These are phyloP conservation scores for Alternaria sp. DNA, from an alignment of 2,329 filamentous ascomycete genomes.

Conservation along the genomic window DNA sequence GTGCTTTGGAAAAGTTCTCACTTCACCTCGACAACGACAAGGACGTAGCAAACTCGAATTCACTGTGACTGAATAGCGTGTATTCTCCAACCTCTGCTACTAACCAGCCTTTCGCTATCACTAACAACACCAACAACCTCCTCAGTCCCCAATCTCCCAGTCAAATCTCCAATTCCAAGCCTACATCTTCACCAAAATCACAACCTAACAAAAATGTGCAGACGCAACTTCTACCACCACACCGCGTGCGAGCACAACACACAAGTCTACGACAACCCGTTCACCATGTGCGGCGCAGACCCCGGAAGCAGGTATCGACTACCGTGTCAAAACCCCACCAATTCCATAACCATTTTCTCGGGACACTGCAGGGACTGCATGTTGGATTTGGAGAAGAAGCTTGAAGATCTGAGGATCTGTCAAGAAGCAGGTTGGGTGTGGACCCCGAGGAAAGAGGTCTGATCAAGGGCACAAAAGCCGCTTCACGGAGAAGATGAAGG, in stretches of 20 bases:
- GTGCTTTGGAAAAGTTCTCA: not conserved
- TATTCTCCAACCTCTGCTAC: not conserved
- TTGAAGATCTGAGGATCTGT: not conserved
- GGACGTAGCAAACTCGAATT: not conserved
- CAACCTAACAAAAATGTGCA: not conserved
- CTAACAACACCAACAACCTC: not conserved
- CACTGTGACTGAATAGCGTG: not conserved
- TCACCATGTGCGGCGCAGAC: not conserved
- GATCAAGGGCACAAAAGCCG: not conserved
- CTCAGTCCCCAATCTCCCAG: not conserved
- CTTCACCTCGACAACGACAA: not conserved
- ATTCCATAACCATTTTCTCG: not conserved
- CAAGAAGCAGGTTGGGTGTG: not conserved
- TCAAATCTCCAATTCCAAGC: not conserved
- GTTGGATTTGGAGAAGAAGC: not conserved
- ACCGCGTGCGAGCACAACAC: not conserved
- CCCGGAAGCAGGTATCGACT: not conserved
- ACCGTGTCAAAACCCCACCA: not conserved
- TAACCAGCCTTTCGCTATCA: not conserved
- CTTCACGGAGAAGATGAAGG: not conserved
- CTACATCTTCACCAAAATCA: not conserved
- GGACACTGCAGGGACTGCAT: not conserved
- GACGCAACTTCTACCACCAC: not conserved
- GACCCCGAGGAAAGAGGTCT: not conserved
- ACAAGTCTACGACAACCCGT: not conserved